These are phyloP conservation scores for Yarrowia hollandica DNA, from an alignment of 805 yeast genomes.

Conservation along the genomic window DNA sequence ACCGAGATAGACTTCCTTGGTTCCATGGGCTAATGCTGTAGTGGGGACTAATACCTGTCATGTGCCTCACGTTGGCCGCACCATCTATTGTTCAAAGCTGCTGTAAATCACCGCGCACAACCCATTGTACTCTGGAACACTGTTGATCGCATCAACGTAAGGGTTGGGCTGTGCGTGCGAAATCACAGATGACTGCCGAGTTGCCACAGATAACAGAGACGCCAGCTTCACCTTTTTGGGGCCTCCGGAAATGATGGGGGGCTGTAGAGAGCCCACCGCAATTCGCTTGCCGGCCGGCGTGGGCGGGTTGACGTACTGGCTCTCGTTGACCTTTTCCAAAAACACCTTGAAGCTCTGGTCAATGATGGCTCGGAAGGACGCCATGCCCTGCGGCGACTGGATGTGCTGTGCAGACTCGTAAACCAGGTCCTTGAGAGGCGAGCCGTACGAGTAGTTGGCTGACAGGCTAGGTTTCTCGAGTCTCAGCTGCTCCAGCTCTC, in stretches of 20 bases:
- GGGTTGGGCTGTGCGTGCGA: conserved; percentile 46
- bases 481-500: conserved; percentile 49
- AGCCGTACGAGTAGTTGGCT: conserved; percentile 31
- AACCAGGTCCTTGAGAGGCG: conserved; percentile 39
- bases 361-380: conserved; percentile 44
- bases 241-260: conserved; percentile 31
- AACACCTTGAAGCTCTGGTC: conserved; percentile 48
- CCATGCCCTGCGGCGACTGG: conserved; percentile 48
- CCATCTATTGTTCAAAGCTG: conserved; percentile 48
- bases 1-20: not conserved
- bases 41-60: too few relatives aligned
- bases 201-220: conserved; percentile 63
- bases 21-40: too few relatives aligned
- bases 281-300: not conserved
- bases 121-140: conserved; percentile 67
- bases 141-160: conserved; percentile 48
- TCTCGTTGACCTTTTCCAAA: conserved; percentile 42
- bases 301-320: conserved; percentile 13
- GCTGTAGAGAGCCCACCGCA: conserved; percentile 9
- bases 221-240: conserved; percentile 57
- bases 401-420: conserved; percentile 46
- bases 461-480: conserved; percentile 2
- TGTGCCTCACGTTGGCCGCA: too few relatives aligned
- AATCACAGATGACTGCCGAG: conserved; percentile 62
- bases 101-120: conserved; percentile 86